Percentiles rank a stretch among this genome's conserved stretches.
Evolutionary conservation across 257 asterid species (phyloP).

Genomic region (Solanum chilense): DNA sequence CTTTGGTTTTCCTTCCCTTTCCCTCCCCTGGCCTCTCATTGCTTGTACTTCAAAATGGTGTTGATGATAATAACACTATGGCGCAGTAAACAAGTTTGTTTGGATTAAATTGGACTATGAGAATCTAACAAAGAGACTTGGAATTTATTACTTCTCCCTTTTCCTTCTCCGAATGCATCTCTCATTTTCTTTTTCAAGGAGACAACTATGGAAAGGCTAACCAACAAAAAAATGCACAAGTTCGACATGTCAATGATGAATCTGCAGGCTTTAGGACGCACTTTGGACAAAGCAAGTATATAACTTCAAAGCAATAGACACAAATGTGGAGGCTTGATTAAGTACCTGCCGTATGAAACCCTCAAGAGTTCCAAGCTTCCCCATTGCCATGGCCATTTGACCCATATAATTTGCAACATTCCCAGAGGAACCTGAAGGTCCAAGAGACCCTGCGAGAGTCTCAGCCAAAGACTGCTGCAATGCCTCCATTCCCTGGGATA

Average conservation of each 20-base stretch:
- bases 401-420: constrained; percentile 95
- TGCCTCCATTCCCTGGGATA: constrained; percentile 98
- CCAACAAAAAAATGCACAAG: neutral
- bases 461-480: constrained; percentile 88
- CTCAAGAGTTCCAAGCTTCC: constrained; percentile 83
- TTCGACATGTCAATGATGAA: neutral
- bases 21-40: neutral
- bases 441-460: constrained; percentile 83
- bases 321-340: neutral
- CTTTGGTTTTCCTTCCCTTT: neutral
- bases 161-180: neutral
- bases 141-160: neutral
- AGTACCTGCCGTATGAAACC: constrained; percentile 91
- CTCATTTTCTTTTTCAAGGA: neutral
- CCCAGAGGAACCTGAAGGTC: constrained; percentile 69
- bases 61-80: neutral
- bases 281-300: neutral
- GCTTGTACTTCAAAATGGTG: neutral
- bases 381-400: constrained; percentile 99
- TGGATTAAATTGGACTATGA: neutral
- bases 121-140: neutral
- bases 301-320: neutral
- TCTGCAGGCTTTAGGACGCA: neutral
- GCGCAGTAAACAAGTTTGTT: neutral
- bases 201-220: neutral